Evolutionary conservation across 805 yeast genomes (phyloP), one percentile per base, ranked within the genome.

Genomic region (Komagataella pastoris): DNA sequence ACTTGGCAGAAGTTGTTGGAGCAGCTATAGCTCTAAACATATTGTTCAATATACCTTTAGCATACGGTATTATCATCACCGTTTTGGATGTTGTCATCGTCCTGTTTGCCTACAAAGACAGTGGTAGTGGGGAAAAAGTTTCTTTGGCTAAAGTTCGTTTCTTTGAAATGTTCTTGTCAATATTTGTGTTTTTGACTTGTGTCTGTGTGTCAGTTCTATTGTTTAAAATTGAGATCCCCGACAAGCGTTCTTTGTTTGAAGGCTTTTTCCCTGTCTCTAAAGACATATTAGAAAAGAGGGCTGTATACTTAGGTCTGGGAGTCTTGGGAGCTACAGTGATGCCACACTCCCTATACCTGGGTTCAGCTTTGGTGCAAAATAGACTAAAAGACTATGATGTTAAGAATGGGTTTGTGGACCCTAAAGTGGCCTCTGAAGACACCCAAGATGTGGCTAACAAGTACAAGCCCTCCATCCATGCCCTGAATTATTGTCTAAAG

Each of bases 261-360:
- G 96, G 96, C 0, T 86, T 83, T 58, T 59, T 88, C 17, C 97
- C 97, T 0, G 55, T 64, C 1, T 74, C 80, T 8, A 66, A 62
- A n/a, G 73, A 79, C 51, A 71, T 80, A 52, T 66, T 71, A 24
- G 81, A 80, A 58, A 79, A 75, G 60, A 74, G 77, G 60, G 93
- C 95, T 0, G 66, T 86, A 24, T 88, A 82, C 60, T 68, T 88
- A 18, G 79, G 91, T 21, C 72, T 90, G 57, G 96, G 95, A 23
- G 86, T 89, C 49, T 71, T 88, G 51, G 97, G 97, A 21, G 96
- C 97, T 8, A 89, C 96, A 0, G 96, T 89, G 21, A 89, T 89
- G 97, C 97, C 97, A 1, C 96, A 89, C 61, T 82, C 90, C 1
- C 69, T 89, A 49, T 88, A 85, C 59, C 69, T 89, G 52, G 96